Evolutionary conservation across 768 basidiomycete species (phyloP).

Genomic region (Ramaria sp.): DNA sequence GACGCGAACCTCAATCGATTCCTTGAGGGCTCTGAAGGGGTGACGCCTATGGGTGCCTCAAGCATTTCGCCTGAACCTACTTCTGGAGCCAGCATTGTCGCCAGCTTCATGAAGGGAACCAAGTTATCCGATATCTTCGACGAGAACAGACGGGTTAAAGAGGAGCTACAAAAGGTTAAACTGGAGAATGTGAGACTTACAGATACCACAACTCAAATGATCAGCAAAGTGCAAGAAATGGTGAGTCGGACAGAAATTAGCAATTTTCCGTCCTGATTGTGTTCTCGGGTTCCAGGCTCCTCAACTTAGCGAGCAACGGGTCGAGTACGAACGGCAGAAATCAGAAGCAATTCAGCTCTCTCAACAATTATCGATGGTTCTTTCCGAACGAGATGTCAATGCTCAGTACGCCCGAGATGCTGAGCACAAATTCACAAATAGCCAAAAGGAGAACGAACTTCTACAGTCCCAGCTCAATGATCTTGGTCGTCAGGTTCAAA

Average conservation of each 20-base stretch:
- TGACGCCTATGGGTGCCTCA: not conserved
- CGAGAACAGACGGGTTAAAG: slow-evolving; percentile 79
- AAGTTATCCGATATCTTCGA: slow-evolving; percentile 89
- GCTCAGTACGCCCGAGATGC: slow-evolving; percentile 43
- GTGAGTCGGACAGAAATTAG: slow-evolving; percentile 30
- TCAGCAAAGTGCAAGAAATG: slow-evolving; percentile 86
- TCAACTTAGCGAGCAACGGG: slow-evolving; percentile 77
- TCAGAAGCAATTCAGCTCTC: slow-evolving; percentile 74
- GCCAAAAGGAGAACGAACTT: slow-evolving; percentile 50
- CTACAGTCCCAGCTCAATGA: slow-evolving; percentile 71
- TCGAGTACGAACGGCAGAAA: slow-evolving; percentile 77
- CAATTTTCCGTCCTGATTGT: not conserved
- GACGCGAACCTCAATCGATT: slow-evolving; percentile 27
- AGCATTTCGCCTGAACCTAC: slow-evolving; percentile 35
- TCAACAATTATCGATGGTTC: slow-evolving; percentile 62
- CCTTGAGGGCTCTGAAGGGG: slow-evolving; percentile 3
- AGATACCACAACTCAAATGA: slow-evolving; percentile 62
- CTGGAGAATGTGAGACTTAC: slow-evolving; percentile 82
- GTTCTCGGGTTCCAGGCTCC: slow-evolving; percentile 56
- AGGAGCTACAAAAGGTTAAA: slow-evolving; percentile 65
- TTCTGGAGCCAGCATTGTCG: slow-evolving; percentile 81
- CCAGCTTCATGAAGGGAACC: slow-evolving; percentile 73
- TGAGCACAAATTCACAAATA: slow-evolving; percentile 50
- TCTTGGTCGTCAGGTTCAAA: slow-evolving; percentile 75
- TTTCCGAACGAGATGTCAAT: slow-evolving; percentile 65